Base-by-base conservation (phyloP, 306 rosid species). In the Lathyrus aphaca region DNA sequence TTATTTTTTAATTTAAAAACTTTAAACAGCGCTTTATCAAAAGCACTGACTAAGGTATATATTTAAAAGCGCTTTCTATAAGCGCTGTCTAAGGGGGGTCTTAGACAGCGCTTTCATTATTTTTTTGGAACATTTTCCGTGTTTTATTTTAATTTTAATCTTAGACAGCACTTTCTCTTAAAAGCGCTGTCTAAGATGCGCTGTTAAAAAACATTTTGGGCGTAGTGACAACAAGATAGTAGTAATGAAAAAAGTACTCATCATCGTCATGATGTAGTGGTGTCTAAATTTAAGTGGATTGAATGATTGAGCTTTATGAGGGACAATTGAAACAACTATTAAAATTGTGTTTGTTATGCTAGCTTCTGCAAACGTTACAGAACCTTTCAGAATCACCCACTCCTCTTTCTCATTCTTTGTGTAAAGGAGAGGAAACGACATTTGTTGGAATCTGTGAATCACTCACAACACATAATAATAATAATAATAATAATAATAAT, bases 301-400 rank as follows among this genome's bases (percentile, higher is more conserved):
- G 74, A 57, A 57, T 70, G 57, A 70, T 56, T 57, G 29, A 55
- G 38, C 65, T 69, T 69, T 55, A 69, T 39, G 32, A 66, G 17
- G 4, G 71, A 35, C 45, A 35, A 35, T 16, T 9, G 5, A 57
- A 70, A 16, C 66, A 57, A 46, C 45, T 71, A 43, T 71, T 57
- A 21, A 51, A 42, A 70, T 70, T 6, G 32, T 71, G 58, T 58
- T 59, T 71, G 32, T 14, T 50, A 68, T 69, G 64, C 17, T 15
- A 14, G 6, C 46, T 40, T 2, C 69, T 72, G 69, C 42, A 72
- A 49, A 15, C 42, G 77, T 62, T 61, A 45, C 77, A 61, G 63
- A 61, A 61, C 56, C 14, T 51, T 51, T 19, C 30, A 51, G 30
- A 53, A 0, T 6, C 0, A 27, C 19, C 8, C 18, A 9, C 17